Evolutionary conservation across 306 rosid species (phyloP).

Genomic region (Ceratonia siliqua): DNA sequence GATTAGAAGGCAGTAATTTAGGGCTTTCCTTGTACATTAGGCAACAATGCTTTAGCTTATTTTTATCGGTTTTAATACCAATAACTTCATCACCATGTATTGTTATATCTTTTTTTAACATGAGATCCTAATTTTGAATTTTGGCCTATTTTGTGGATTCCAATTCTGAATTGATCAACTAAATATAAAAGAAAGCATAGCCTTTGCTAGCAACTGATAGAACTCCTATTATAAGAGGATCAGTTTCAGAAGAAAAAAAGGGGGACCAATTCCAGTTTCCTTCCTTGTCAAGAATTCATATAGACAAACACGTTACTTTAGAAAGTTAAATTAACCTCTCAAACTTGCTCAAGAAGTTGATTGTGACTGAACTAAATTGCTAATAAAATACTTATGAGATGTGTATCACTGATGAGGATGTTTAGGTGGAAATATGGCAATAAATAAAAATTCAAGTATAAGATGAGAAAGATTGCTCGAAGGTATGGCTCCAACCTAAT

Average conservation of each 20-base stretch:
- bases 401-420: neutral
- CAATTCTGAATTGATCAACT: conserved; percentile 9
- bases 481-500: too few species aligned
- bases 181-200: neutral
- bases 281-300: neutral
- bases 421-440: neutral
- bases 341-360: neutral
- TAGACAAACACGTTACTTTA: neutral
- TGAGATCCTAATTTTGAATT: neutral
- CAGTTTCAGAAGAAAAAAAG: neutral
- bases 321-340: neutral
- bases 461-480: too few species aligned
- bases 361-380: neutral
- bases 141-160: conserved; percentile 1
- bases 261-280: neutral
- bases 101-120: neutral
- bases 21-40: conserved; percentile 19
- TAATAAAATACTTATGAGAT: neutral
- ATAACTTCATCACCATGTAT: neutral
- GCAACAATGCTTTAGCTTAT: neutral
- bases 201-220: neutral
- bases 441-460: too few species aligned
- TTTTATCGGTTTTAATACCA: neutral
- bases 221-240: neutral
- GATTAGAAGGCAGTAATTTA: conserved; percentile 24